Evolutionary conservation across 1,284 basidiomycete species (phyloP), one percentile per base, ranked within the genome.

Genomic region (Naganishia cerealis): DNA sequence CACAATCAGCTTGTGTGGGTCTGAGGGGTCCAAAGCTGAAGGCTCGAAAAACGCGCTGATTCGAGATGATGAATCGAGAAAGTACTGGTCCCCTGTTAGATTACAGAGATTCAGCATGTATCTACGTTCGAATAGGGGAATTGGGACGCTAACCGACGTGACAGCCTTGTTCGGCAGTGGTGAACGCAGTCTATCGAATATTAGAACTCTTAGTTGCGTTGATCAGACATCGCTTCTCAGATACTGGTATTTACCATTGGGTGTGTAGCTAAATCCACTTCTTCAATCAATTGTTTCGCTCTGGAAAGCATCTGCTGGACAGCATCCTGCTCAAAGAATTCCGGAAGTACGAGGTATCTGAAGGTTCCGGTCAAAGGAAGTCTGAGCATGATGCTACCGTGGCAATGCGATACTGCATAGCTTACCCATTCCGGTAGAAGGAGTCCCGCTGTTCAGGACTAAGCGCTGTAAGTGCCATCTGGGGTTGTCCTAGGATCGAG

Each of bases 41-140:
- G 79, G 77, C 71, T 79, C 79, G 65, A 80, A 77, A 69, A 80
- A 80, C 71, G 76, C 78, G 29, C 76, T 72, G 65, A 79, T 78
- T 73, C 96, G 95, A 79, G 97, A 92, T 1, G 92, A 92, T 1
- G 90, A 93, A 15, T 83, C 86, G 66, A 98, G 82, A 76, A 99
- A 99, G 79, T 98, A 98, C 33, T 91, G 87, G 76, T 98, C 93
- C 0, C 93, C 92, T 46, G 92, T 84, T 73, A 10, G 36, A 21
- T 7, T 21, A 7, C n/a, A 24, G 6, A 50, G 21, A 21, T 12
- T 53, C 10, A 42, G 33, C n/a, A 9, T 13, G n/a, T 13, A 39
- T 26, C 42, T 13, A 13, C 9, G 12, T 29, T n/a, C 26, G 10
- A 15, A 1, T 6, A 18, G 24, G 10, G 16, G 6, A 3, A 12